Base-by-base conservation (phyloP, 495 filamentous ascomycete species). In the Daldinia decipiens region DNA sequence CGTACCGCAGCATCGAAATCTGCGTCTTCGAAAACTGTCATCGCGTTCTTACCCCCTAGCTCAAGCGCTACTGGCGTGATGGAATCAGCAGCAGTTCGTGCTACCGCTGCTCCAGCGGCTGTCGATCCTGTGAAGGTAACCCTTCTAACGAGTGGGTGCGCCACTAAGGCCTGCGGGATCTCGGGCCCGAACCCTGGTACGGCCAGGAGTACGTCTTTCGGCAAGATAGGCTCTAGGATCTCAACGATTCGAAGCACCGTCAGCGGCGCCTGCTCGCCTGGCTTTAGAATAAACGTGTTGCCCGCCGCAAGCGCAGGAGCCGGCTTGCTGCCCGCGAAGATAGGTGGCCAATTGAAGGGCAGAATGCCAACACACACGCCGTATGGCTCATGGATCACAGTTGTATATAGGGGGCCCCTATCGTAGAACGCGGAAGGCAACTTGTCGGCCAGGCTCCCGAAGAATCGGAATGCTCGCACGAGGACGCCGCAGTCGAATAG, bases 71-170 rank as follows among this genome's bases (percentile, higher is more conserved):
- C 65, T n/a, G 65, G 58, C 31, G 39, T 68, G 51, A 68, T 58
- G 5, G 40, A 31, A 8, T 63, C 32, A 17, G 58, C 54, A 21
- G 66, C 59, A 24, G 59, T 40, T 13, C 45, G 53, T 32, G 66
- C 66, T 9, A 68, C 54, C 6, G 45, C 53, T 7, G 52, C 45
- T 13, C 66, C 59, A 24, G 52, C 59, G 11, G 59, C 66, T 12
- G 66, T 63, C n/a, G 59, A 58, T 27, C 90, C 90, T 4, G 90
- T 92, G 77, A 92, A 92, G 6, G 87, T 89, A 39, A 92, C 85
- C 72, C 91, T 91, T 72, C 86, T 86, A 3, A 92, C 85, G 7
- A 85, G 80, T 5, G 82, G 81, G 58, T 89, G 88, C 54, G 84
- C 79, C 65, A 88, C 89, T 24, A 92, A 80, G 1, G 87, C 83